Evolutionary conservation across 208 protist genomes (phyloP).

Genomic region (Leptomonas seymouri): DNA sequence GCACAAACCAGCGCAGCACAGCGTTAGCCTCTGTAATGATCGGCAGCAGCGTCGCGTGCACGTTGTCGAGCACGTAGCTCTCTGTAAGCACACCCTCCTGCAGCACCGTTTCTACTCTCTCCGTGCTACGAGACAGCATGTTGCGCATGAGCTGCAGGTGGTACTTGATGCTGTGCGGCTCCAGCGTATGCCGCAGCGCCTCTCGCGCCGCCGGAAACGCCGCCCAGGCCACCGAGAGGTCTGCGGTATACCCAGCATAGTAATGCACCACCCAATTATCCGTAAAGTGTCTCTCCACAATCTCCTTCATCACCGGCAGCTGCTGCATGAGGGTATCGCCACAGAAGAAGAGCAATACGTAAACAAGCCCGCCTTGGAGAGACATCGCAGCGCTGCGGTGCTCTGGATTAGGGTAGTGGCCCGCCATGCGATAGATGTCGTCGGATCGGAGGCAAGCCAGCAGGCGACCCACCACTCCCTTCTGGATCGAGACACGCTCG

Average conservation of each 20-base stretch:
- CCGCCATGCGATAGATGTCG: slow-evolving; percentile 96
- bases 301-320: slow-evolving; percentile 95
- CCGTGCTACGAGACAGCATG: slow-evolving; percentile 45
- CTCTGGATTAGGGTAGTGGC: slow-evolving; percentile 93
- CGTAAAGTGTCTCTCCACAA: slow-evolving; percentile 98
- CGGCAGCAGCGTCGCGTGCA: slow-evolving; percentile 83
- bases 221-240: slow-evolving; percentile 93
- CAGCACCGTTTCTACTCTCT: slow-evolving; percentile 48
- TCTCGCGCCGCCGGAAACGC: slow-evolving; percentile 92
- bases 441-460: slow-evolving; percentile 94
- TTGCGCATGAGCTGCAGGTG: slow-evolving; percentile 56
- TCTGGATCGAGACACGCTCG: slow-evolving; percentile 68
- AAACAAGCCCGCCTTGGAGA: slow-evolving; percentile 95
- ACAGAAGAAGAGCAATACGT: slow-evolving; percentile 98
- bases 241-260: slow-evolving; percentile 97
- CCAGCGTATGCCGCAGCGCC: slow-evolving; percentile 93
- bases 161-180: slow-evolving; percentile 70
- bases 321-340: slow-evolving; percentile 93
- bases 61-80: slow-evolving; percentile 94
- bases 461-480: slow-evolving; percentile 85
- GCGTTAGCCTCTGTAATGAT: slow-evolving; percentile 94
- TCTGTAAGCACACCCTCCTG: slow-evolving; percentile 93
- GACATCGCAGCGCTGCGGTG: slow-evolving; percentile 94
- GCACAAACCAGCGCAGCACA: slow-evolving; percentile 95
- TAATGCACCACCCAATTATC: slow-evolving; percentile 99